These are phyloP conservation scores for Dipteronia sinensis DNA, from an alignment of 345 rosid species.

Conservation along the genomic window DNA sequence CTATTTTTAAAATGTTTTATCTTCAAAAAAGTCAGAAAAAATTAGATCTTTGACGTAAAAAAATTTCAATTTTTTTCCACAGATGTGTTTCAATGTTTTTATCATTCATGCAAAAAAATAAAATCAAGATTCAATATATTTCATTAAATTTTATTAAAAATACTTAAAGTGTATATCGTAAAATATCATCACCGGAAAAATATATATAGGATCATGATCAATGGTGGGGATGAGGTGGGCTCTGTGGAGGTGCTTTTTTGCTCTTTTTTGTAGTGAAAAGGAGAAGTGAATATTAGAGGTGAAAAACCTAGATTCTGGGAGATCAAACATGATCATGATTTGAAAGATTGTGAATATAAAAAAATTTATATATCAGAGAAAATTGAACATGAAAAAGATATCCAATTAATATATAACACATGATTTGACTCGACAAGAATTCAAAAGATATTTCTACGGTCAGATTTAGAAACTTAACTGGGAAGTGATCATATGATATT, in stretches of 20 bases:
- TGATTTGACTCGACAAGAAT: constrained; percentile 7
- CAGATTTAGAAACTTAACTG: background rate
- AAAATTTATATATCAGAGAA: background rate
- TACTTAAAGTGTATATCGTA: no score
- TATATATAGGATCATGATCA: background rate
- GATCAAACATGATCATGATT: constrained; percentile 12
- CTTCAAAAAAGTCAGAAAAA: no score
- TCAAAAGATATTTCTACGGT: background rate
- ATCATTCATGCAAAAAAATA: no score
- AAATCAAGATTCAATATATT: no score
- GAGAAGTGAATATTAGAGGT: constrained; percentile 18
- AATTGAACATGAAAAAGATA: background rate
- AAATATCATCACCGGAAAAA: no score
- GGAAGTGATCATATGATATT: background rate
- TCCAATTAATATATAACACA: background rate
- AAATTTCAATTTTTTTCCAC: no score
- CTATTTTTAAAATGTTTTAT: no score
- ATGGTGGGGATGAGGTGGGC: background rate
- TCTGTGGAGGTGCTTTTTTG: constrained; percentile 2
- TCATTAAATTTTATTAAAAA: no score
- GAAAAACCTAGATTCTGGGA: constrained; percentile 37
- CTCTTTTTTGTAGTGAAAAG: background rate
- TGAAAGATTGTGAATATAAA: background rate
- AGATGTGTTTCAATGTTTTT: no score
- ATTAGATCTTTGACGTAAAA: no score